Conservation (phyloP, 108 stramenopile genomes). For the Mayamaea pseudoterrestris region DNA sequence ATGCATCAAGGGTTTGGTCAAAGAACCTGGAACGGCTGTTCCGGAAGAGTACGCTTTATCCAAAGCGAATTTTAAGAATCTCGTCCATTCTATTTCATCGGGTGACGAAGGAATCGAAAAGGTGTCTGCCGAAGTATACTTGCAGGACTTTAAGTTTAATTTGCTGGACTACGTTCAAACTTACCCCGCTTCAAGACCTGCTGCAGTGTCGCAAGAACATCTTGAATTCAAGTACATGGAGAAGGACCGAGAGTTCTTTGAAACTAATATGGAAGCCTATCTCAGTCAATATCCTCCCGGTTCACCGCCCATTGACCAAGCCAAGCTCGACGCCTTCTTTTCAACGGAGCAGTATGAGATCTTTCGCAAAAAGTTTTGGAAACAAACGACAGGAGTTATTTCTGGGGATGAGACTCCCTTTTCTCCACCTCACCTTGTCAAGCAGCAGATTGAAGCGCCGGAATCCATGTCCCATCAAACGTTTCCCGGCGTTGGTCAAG, state of each 20-base stretch:
- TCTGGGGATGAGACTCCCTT: conserved; percentile 64
- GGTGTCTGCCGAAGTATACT: conserved; percentile 22
- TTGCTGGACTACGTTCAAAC: conserved; percentile 43
- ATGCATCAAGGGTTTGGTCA: conserved; percentile 56
- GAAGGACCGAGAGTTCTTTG: conserved; percentile 65
- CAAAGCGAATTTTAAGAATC: conserved; percentile 67
- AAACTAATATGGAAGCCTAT: conserved; percentile 66
- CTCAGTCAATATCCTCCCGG: conserved; percentile 62
- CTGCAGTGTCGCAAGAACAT: conserved; percentile 47
- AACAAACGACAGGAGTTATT: conserved; percentile 65
- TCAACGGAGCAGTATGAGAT: conserved; percentile 62
- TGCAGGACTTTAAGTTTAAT: conserved; percentile 67
- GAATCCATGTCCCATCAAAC: conserved; percentile 15
- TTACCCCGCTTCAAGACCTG: conserved; percentile 62
- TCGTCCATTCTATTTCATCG: conserved; percentile 37
- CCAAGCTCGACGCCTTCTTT: conserved; percentile 49
- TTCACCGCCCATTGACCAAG: conserved; percentile 46
- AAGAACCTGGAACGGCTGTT: conserved; percentile 69
- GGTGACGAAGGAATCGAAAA: conserved; percentile 40
- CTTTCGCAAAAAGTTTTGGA: conserved; percentile 69
- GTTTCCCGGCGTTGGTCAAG: conserved; percentile 7
- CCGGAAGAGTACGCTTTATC: conserved; percentile 62
- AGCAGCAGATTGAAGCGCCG: conserved; percentile 33
- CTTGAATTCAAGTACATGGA: conserved; percentile 70
- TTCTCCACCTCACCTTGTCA: conserved; percentile 54